Evolutionary conservation across 768 basidiomycete species (phyloP), one percentile per base, ranked within the genome.

Genomic region (Phaeolepiota aurea): DNA sequence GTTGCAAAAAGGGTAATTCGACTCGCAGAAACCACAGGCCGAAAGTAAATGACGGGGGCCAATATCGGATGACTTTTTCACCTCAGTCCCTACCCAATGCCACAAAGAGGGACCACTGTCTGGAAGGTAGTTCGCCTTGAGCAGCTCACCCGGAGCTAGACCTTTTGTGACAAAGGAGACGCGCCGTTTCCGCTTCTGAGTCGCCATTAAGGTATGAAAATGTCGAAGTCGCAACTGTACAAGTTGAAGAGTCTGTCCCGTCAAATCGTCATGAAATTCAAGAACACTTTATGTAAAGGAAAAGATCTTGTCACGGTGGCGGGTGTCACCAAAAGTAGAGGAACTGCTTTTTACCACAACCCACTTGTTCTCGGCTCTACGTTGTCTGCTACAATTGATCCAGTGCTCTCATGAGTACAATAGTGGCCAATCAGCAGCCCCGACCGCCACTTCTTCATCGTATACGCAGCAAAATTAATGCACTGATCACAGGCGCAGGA

Each of bases 21-120:
- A 66, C 38, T 51, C 48, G 1, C 78, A 74, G 36, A 91, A 63
- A 9, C 86, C 84, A 46, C 82, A 90, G 1, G 85, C 74, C 43
- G 73, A 64, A 32, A 80, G 60, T 35, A 72, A 66, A 53, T 91
- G 85, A 41, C 82, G 77, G 25, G 63, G 52, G 13, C 81, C 74
- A 47, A 93, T 86, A n/a, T 74, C 60, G 2, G 72, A 71, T 43
- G 65, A 53, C 39, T 70, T 60, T 13, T 59, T 59, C 37, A 78
- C 80, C 50, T 82, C 78, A 32, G 79, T 72, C 37, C 74, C 79
- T 38, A 88, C 82, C 89, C 89, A 93, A 37, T 71, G 72, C 89
- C 89, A 91, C n/a, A 73, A 61, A 21, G 73, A 67, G 41, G 66
- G 57, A 31, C 60, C 59, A 31, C 61, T 61, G 19, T 64, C 62